phyloP scores from a whole-genome alignment of 2,329 filamentous ascomycete genomes.

The Colletotrichum sp. region DNA sequence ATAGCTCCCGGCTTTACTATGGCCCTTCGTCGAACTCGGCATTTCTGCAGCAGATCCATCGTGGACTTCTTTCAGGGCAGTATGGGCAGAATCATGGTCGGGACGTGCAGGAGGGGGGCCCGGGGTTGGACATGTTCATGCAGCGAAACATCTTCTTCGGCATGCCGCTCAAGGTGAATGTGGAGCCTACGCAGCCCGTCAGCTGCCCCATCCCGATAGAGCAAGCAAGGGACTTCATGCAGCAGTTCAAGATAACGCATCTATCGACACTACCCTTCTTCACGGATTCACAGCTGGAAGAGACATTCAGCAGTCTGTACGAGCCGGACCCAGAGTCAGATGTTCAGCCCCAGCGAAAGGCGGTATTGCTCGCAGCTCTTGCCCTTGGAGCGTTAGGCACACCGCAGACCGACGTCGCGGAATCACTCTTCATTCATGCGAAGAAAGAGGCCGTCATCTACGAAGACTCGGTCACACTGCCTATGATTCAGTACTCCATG shows the following conservation, averaged over 20 bases:
- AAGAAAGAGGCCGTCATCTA: slow-evolving; percentile 28
- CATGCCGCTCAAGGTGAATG: slow-evolving; percentile 26
- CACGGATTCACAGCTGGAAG: slow-evolving; percentile 24
- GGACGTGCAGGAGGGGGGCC: slow-evolving; percentile 28
- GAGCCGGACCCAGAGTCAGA: background rate
- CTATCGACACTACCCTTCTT: slow-evolving; percentile 25
- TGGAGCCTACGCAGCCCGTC: slow-evolving; percentile 8
- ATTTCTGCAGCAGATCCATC: slow-evolving; percentile 33
- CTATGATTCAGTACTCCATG: slow-evolving; percentile 33
- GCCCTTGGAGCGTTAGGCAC: slow-evolving; percentile 30
- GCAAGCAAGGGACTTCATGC: slow-evolving; percentile 23
- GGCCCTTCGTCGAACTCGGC: slow-evolving; percentile 33
- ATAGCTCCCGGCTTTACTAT: slow-evolving; percentile 31
- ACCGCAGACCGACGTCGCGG: slow-evolving; percentile 26
- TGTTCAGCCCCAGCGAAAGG: slow-evolving; percentile 26
- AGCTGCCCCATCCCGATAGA: slow-evolving; percentile 12
- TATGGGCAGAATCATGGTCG: slow-evolving; percentile 13
- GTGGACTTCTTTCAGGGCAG: slow-evolving; percentile 26
- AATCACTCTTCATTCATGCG: slow-evolving; percentile 28
- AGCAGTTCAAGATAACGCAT: slow-evolving; percentile 23
- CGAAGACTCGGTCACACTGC: slow-evolving; percentile 34
- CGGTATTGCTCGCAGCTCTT: slow-evolving; percentile 26
- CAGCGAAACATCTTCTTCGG: slow-evolving; percentile 35
- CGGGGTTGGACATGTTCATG: slow-evolving; percentile 32
- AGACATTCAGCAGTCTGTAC: slow-evolving; percentile 25